Evolutionary conservation across 345 rosid genomes (phyloP), one percentile per base, ranked within the genome.

Genomic region (Linum usitatissimum): DNA sequence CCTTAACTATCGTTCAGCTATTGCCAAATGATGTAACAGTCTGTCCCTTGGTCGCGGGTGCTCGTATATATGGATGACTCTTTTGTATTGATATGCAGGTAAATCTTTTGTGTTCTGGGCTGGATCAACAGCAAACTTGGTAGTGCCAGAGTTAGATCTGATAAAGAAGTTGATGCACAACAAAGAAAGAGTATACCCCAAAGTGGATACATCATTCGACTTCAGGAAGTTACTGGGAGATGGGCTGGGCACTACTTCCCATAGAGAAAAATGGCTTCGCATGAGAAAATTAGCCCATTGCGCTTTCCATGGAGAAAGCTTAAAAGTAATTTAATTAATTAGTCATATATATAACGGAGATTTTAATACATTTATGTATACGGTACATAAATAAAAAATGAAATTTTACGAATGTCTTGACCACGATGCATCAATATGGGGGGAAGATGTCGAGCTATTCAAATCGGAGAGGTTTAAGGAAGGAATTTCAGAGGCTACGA

Each of bases 221-320:
- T 6, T 55, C 9, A 55, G 7, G 57, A 55, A 14, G 20, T 21
- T 55, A 7, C 4, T 55, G 57, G n/a, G 57, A 18, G 57, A 55
- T 55, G 57, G 57, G 8, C 57, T 55, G 7, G 57, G 6, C 9
- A 1, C 7, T n/a, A n/a, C n/a, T 6, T 55, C 57, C 19, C 2
- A 7, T 18, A 20, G 57, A 12, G 57, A 55, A 2, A 55, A 55
- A 55, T 55, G 57, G 57, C 9, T 8, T 1, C 18, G n/a, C 21
- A 55, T 55, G 57, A 14, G 57, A 14, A 55, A 55, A n/a, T 18
- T 55, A 21, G 57, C 57, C 20, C 18, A 55, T 7, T 2, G n/a
- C 20, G 57, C 57, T 55, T 55, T 14, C 57, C 57, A n/a, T 55
- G 57, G 9, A 12, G 57, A 55, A 12, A 55, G 7, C 57, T 55